These are phyloP conservation scores for Vachellia collinsii DNA, from an alignment of 306 rosid species.

Conservation along the genomic window DNA sequence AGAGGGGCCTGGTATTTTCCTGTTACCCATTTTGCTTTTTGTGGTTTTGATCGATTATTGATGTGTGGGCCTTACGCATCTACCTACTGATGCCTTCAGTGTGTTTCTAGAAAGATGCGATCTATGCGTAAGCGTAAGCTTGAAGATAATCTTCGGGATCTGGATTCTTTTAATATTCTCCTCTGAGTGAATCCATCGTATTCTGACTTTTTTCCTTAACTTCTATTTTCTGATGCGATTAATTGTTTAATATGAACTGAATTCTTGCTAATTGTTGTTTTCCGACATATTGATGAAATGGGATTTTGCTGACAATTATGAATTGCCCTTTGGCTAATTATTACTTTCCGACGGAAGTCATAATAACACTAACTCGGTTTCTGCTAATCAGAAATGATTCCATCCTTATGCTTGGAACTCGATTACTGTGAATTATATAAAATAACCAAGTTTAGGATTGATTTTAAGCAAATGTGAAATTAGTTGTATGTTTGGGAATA, in stretches of 20 bases:
- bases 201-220: neutral
- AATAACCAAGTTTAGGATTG: neutral
- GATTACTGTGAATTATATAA: neutral
- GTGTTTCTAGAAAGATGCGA: neutral
- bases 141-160: neutral
- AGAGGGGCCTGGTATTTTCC: constrained; percentile 69
- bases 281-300: neutral
- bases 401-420: neutral
- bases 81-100: neutral
- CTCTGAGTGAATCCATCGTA: neutral
- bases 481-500: no score
- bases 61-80: neutral
- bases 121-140: neutral
- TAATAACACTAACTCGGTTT: neutral
- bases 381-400: neutral
- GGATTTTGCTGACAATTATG: neutral
- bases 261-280: neutral
- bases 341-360: neutral
- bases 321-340: neutral
- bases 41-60: neutral
- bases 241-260: neutral
- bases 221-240: neutral
- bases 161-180: neutral
- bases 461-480: neutral
- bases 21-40: neutral